These are phyloP conservation scores for Colletotrichum brevisporum DNA, from an alignment of 2,329 filamentous ascomycete species.

Conservation along the genomic window DNA sequence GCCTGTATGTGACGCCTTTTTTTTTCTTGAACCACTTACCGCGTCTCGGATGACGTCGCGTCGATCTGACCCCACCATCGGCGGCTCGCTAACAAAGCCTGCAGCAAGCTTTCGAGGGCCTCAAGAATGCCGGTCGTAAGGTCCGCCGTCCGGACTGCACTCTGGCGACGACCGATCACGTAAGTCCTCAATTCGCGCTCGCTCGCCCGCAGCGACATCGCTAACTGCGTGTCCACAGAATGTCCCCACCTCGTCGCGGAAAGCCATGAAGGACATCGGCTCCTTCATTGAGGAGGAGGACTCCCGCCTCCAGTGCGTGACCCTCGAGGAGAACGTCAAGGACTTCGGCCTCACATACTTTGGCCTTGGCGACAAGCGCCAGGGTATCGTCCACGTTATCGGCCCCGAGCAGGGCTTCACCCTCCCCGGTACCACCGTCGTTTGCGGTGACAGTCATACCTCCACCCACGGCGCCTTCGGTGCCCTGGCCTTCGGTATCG, in stretches of 20 bases:
- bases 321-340: constrained; percentile 97
- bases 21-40: neutral
- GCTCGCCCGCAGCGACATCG: neutral
- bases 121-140: constrained; percentile 88
- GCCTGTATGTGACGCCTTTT: constrained; percentile 68
- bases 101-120: constrained; percentile 96
- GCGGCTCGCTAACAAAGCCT: constrained; percentile 41
- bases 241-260: constrained; percentile 90
- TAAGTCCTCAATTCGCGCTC: constrained; percentile 62
- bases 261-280: constrained; percentile 92
- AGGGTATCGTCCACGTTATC: constrained; percentile 98
- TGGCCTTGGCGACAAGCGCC: constrained; percentile 93
- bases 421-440: constrained; percentile 94
- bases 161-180: constrained; percentile 95
- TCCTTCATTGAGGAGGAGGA: constrained; percentile 96
- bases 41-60: constrained; percentile 33
- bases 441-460: constrained; percentile 98
- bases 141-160: constrained; percentile 97
- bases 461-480: constrained; percentile 98
- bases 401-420: constrained; percentile 99
- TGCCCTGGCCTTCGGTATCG: constrained; percentile 94
- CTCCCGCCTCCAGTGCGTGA: constrained; percentile 93
- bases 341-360: constrained; percentile 98
- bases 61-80: constrained; percentile 24
- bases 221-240: constrained; percentile 71